Evolutionary conservation across 2,329 filamentous ascomycete genomes (phyloP), one percentile per base, ranked within the genome.

Genomic region (Claviceps maximensis): DNA sequence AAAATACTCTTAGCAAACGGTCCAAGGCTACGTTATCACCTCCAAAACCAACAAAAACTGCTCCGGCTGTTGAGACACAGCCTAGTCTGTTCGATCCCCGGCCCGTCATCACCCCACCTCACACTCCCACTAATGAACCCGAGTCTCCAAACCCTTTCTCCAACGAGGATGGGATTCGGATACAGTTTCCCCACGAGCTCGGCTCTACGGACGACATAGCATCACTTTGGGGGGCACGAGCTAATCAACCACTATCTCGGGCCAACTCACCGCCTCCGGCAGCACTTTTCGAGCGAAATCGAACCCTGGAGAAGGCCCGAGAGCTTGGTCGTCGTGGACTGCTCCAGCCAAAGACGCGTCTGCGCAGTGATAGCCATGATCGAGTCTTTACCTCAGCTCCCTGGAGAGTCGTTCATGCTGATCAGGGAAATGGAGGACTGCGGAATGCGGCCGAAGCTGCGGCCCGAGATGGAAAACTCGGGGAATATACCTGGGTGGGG

Each of bases 351-450:
- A 72, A 72, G 40, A 63, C 72, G 6, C 63, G 74, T 33, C 63
- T 66, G 49, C 71, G 80, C 47, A 83, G 80, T 62, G 77, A 82
- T 52, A 85, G 77, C 63, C 82, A 83, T 60, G 83, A 86, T 60
- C 73, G 77, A 33, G 78, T 85, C 48, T 90, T 90, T 61, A 84
- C 87, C 48, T 77, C 81, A n/a, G 85, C 86, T 10, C 77, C 84
- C 50, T 97, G 90, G 87, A 84, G 78, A 36, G 81, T 97, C 38
- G 86, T 89, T 55, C 83, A 84, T 53, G 87, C 89, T 0, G 85
- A 95, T 53, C 89, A 95, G 69, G 91, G 91, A 54, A 97, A 97
- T 63, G 90, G 89, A 23, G 93, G 91, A 21, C 77, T 97, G 49
- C 83, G 87, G 61, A 96, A 95, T 65, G 91, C 91, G 4, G 83